Evolutionary conservation across 352 stramenopile genomes (phyloP).

Genomic region (Thalassiosira mediterranea): DNA sequence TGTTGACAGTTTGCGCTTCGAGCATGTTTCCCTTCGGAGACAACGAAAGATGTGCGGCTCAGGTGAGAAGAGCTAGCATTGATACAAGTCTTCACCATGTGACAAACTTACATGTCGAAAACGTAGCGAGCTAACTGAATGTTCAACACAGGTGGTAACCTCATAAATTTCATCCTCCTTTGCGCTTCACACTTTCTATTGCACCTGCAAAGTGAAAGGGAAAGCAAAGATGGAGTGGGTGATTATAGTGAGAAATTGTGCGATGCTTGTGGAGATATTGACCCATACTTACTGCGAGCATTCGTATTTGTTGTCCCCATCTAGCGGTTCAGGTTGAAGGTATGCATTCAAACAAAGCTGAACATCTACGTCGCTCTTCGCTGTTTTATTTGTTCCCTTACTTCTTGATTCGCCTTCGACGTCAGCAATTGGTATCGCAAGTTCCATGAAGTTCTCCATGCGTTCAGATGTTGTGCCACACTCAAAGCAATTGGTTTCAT

Average conservation of each 20-base stretch:
- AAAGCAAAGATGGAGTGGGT: neutral
- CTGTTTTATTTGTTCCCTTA: slow-evolving; percentile 26
- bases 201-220: slow-evolving; percentile 37
- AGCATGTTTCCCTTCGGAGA: slow-evolving; percentile 33
- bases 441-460: slow-evolving; percentile 74
- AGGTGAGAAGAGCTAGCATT: neutral
- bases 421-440: slow-evolving; percentile 72
- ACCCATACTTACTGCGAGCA: slow-evolving; percentile 44
- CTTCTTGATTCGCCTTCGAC: slow-evolving; percentile 17
- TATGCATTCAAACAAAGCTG: slow-evolving; percentile 73
- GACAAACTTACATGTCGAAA: slow-evolving; percentile 70
- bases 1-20: slow-evolving; percentile 79
- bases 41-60: neutral
- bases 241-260: neutral
- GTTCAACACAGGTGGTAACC: slow-evolving; percentile 79
- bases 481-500: slow-evolving; percentile 67
- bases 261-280: neutral
- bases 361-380: slow-evolving; percentile 60
- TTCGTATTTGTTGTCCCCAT: slow-evolving; percentile 82
- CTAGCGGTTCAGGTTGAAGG: slow-evolving; percentile 62
- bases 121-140: slow-evolving; percentile 82
- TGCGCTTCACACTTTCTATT: slow-evolving; percentile 71
- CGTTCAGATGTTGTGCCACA: slow-evolving; percentile 54
- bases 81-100: no score
- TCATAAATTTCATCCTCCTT: slow-evolving; percentile 49